Conservation (phyloP, 371 early-diverging fungal genomes). For the Mortierella sp. region DNA sequence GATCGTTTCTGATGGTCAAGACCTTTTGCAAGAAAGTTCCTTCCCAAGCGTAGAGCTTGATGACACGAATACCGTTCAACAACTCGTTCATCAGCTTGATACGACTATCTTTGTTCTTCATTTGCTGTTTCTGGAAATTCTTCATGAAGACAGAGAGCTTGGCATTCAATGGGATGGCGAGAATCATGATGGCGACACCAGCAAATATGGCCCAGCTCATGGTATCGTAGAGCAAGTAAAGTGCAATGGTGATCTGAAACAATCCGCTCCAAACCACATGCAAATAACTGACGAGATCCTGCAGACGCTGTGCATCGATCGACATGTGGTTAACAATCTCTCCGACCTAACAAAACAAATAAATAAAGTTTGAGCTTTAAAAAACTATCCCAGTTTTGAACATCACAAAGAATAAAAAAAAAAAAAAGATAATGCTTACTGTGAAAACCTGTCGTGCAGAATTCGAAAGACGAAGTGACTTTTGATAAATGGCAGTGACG, state of each 20-base stretch:
- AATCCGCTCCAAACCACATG: conserved; percentile 92
- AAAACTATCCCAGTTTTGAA: neutral
- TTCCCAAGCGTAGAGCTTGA: conserved; percentile 87
- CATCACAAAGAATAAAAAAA: neutral
- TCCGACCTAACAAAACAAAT: conserved; percentile 19
- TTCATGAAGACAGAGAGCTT: conserved; percentile 76
- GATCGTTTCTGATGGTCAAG: conserved; percentile 78
- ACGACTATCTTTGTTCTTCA: conserved; percentile 92
- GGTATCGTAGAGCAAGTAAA: conserved; percentile 84
- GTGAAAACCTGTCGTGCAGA: conserved; percentile 85
- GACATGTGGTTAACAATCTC: conserved; percentile 94
- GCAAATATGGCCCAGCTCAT: conserved; percentile 91
- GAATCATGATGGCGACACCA: conserved; percentile 87
- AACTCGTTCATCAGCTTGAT: conserved; percentile 95
- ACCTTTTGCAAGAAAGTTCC: conserved; percentile 64
- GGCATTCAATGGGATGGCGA: conserved; percentile 83
- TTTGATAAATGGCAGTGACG: conserved; percentile 91
- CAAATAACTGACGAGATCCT: conserved; percentile 78
- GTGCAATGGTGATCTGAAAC: conserved; percentile 87
- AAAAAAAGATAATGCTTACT: conserved; percentile 27
- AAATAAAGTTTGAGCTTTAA: neutral
- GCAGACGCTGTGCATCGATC: conserved; percentile 87
- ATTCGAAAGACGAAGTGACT: conserved; percentile 86
- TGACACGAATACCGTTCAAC: conserved; percentile 92
- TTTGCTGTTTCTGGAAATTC: conserved; percentile 84